A percentile compares a stretch with the other conserved stretches of the same genome.
Evolutionary conservation across 176 grass and related monocot species (phyloP).

Genomic region (Musa schizocarpa): DNA sequence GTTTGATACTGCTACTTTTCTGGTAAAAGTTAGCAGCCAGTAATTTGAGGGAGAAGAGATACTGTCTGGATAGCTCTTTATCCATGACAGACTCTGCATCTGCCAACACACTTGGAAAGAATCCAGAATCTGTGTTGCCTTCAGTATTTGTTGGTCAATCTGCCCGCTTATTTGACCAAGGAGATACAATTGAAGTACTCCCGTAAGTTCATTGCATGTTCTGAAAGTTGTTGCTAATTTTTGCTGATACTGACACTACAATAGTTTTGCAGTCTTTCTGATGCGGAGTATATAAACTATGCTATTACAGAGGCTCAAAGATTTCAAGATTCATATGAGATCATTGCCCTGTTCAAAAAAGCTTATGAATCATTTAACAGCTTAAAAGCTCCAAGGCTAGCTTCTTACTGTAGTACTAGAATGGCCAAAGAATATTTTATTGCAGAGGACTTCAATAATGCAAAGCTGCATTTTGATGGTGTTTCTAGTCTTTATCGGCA

Average conservation of each 20-base stretch:
- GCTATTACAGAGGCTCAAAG: conserved; percentile 83
- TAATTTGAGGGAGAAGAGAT: conserved; percentile 94
- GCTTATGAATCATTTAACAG: conserved; percentile 86
- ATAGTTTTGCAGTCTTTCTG: conserved; percentile 74
- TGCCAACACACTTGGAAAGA: conserved; percentile 33
- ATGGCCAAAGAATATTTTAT: conserved; percentile 91
- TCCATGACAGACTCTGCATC: conserved; percentile 34
- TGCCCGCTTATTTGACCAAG: conserved; percentile 84
- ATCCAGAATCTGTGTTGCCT: conserved; percentile 80
- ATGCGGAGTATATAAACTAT: conserved; percentile 78
- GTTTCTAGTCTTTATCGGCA: conserved; percentile 63
- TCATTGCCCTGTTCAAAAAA: conserved; percentile 94
- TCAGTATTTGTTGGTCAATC: conserved; percentile 84
- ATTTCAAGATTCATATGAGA: conserved; percentile 97
- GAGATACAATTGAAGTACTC: conserved; percentile 65
- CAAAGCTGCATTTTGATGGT: conserved; percentile 77
- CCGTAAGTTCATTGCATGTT: conserved; percentile 47
- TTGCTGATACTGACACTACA: conserved; percentile 26
- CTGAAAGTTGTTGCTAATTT: conserved; percentile 21
- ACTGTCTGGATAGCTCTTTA: conserved; percentile 44
- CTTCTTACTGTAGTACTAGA: conserved; percentile 53
- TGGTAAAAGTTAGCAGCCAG: conserved; percentile 60
- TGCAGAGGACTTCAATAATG: conserved; percentile 56
- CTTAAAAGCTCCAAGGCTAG: conserved; percentile 58
- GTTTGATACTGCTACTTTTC: conserved; percentile 22